Conservation (phyloP, 176 grass and related monocot genomes). For the Cenchrus purpureus region DNA sequence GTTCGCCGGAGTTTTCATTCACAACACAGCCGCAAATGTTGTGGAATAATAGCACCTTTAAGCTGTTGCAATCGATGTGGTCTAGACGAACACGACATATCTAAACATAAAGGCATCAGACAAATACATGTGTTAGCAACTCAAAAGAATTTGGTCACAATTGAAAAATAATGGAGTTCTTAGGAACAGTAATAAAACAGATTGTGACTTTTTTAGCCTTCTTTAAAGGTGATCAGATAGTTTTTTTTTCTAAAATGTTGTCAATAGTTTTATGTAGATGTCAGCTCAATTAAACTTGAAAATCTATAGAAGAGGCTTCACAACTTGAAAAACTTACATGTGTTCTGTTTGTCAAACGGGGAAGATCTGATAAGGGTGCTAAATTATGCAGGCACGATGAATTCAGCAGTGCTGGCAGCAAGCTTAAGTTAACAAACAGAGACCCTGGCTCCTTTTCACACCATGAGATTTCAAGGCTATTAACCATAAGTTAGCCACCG, state of each 20-base stretch:
- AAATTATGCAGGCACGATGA: conserved; percentile 88
- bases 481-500: conserved; percentile 33
- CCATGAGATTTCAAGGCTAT: conserved; percentile 85
- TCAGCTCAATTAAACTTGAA: conserved; percentile 18
- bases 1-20: conserved; percentile 52
- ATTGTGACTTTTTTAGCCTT: conserved; percentile 8
- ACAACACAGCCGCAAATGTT: conserved; percentile 59
- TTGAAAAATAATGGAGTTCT: conserved; percentile 15
- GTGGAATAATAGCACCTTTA: conserved; percentile 66
- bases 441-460: conserved; percentile 73
- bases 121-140: conserved; percentile 23
- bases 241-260: conserved; percentile 32
- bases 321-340: conserved; percentile 55
- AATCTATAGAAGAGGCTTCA: conserved; percentile 27
- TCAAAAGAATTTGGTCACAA: conserved; percentile 14
- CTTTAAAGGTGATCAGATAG: conserved; percentile 8
- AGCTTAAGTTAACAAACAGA: conserved; percentile 79
- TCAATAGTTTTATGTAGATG: not conserved
- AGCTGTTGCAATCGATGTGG: conserved; percentile 60
- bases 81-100: conserved; percentile 70
- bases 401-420: conserved; percentile 81
- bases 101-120: conserved; percentile 46
- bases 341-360: conserved; percentile 58
- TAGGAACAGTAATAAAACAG: conserved; percentile 15
- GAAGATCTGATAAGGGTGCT: conserved; percentile 75